These are phyloP conservation scores for Rhodotorula glutinis DNA, from an alignment of 1,284 basidiomycete species.

Conservation along the genomic window DNA sequence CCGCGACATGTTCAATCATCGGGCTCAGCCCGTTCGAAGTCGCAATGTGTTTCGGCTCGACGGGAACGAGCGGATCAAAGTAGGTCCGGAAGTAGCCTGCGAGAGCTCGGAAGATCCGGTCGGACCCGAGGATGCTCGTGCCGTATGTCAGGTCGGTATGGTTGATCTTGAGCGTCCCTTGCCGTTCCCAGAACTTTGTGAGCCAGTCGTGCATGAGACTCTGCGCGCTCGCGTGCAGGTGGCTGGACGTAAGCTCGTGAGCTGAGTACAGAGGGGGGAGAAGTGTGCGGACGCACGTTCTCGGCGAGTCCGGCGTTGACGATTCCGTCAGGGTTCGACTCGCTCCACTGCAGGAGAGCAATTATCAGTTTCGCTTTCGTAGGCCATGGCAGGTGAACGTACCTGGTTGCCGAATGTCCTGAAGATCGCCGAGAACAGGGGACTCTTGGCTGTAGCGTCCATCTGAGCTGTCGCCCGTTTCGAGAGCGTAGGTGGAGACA, in stretches of 20 bases:
- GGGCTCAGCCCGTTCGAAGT: conserved; percentile 41
- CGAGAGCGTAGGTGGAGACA: not conserved
- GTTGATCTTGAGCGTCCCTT: conserved; percentile 14
- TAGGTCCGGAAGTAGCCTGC: conserved; percentile 23
- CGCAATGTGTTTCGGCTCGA: conserved; percentile 43
- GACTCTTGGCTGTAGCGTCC: not conserved
- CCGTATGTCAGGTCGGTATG: conserved; percentile 31
- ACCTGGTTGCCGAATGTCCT: conserved; percentile 19
- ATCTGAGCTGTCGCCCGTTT: conserved; percentile 3
- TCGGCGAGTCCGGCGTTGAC: conserved; percentile 34
- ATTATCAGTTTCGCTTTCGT: not conserved
- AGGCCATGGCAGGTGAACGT: not conserved
- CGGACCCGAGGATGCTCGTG: conserved; percentile 28
- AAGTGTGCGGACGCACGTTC: conserved; percentile 17
- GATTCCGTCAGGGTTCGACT: conserved; percentile 26
- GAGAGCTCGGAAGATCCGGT: conserved; percentile 33
- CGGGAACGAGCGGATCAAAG: conserved; percentile 34
- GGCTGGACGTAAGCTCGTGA: too few relatives aligned
- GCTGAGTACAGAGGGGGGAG: too few relatives aligned
- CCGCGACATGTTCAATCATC: conserved; percentile 50
- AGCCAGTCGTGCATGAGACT: conserved; percentile 28
- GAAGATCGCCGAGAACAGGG: conserved; percentile 16
- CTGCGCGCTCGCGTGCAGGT: conserved; percentile 3
- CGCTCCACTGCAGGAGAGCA: not conserved
- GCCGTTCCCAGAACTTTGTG: conserved; percentile 20